Base-by-base conservation (phyloP, 2,329 filamentous ascomycete genomes). In the Incumbomyces delicatus region DNA sequence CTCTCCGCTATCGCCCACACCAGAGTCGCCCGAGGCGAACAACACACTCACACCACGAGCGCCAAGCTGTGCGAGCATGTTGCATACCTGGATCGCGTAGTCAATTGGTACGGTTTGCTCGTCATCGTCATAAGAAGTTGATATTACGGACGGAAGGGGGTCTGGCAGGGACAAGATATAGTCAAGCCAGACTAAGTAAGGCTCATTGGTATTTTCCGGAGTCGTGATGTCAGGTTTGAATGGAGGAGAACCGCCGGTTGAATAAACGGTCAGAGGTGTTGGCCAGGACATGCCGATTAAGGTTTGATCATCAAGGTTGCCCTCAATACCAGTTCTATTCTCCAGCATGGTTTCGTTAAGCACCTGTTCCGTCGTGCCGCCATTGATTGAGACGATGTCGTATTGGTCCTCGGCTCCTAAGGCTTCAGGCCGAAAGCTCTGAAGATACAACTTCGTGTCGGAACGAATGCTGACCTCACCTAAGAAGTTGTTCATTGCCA, bases 71-170 rank as follows among this genome's bases (percentile, higher is more conserved):
- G 75, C 77, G 55, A 83, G 79, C 52, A 79, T 68, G 51, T 75
- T 72, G 67, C 81, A 85, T 11, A 81, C 77, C 44, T 73, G 72
- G 40, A 68, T 67, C n/a, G 78, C 77, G 57, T 83, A 86, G 11
- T 73, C 72, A 2, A 66, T 57, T 0, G 81, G 81, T 0, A 85
- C 69, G 5, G 75, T 74, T 55, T 83, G 76, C 62, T 85, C 82
- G 44, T 78, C 73, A 50, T 84, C 80, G 42, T 78, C 80, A 59
- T 85, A 85, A 0, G 79, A 83, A 11, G 76, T 79, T 44, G 72
- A 76, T 57, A 85, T 74, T 12, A 80, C 75, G 38, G 77, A 73
- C 0, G 82, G 81, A 1, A 85, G 67, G 0, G 63, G 57, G 49
- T 75, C 63, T 12, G 63, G 57, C 46, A 72, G 70, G 1, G 64